Conservation (phyloP, 331 rosid genomes). For the Dryas integrifolia region DNA sequence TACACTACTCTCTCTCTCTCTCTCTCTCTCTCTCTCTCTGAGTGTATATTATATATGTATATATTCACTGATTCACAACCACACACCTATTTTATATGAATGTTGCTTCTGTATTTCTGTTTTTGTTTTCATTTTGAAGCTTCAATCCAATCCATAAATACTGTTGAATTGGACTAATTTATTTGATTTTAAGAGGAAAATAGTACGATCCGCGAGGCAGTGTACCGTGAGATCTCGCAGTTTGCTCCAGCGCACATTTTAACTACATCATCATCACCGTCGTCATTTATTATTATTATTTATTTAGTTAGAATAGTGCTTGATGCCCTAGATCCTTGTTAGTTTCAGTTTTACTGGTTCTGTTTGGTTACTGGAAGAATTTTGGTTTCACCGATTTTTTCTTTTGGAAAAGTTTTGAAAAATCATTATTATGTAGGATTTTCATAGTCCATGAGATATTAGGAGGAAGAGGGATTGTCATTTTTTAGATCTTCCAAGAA, state of each 20-base stretch:
- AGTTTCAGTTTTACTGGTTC: conserved; percentile 23
- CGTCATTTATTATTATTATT: neutral
- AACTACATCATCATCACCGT: neutral
- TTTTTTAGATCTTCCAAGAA: neutral
- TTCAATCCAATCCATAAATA: conserved; percentile 21
- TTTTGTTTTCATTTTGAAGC: neutral
- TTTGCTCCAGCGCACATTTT: neutral
- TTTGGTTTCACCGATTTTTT: neutral
- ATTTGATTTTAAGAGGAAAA: neutral
- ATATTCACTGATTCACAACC: neutral
- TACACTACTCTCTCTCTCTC: conserved; percentile 8
- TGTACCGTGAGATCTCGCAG: conserved; percentile 49
- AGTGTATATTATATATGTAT: neutral
- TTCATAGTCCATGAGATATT: neutral
- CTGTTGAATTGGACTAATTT: conserved; percentile 27
- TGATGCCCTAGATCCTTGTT: conserved; percentile 28
- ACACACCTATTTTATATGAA: neutral
- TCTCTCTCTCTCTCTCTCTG: conserved; percentile 5
- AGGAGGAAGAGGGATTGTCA: neutral
- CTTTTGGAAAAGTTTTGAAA: too few relatives aligned
- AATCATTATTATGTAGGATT: neutral
- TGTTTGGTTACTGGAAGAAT: neutral
- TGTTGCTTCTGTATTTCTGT: neutral
- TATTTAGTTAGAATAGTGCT: neutral
- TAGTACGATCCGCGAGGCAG: conserved; percentile 31